A percentile compares a stretch with the other conserved stretches of the same genome.
phyloP scores from a whole-genome alignment of 73 alveolate genomes.

The Paramecium sonneborni region DNA sequence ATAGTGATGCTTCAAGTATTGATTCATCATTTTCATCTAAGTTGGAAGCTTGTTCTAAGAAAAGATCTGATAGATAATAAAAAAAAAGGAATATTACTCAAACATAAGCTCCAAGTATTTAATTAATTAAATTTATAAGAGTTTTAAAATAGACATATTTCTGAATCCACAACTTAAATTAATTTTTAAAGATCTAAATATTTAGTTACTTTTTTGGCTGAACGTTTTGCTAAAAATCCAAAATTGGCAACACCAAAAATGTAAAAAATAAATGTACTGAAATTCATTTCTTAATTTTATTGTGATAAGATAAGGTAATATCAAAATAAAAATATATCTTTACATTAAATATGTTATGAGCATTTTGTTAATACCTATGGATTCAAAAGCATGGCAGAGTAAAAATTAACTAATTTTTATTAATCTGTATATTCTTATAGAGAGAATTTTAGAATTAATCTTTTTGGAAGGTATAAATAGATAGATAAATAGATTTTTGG shows the following conservation, averaged over 20 bases:
- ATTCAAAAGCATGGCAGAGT: conserved; percentile 41
- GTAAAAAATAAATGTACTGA: conserved; percentile 21
- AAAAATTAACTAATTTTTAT: conserved; percentile 25
- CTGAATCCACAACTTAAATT: background rate
- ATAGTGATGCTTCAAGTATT: background rate
- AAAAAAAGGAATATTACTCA: background rate
- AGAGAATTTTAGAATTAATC: background rate
- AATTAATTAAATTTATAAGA: background rate
- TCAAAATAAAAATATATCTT: background rate
- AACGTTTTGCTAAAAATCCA: background rate
- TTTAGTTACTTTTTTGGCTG: conserved; percentile 9
- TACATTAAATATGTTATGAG: conserved; percentile 41
- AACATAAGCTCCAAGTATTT: conserved; percentile 39
- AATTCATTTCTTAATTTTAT: conserved; percentile 32
- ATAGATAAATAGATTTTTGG: background rate
- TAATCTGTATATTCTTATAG: background rate
- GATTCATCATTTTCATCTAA: background rate
- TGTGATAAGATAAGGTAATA: background rate
- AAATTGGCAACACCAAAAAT: background rate
- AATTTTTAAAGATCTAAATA: background rate
- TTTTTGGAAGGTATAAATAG: conserved; percentile 3
- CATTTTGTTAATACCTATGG: conserved; percentile 52
- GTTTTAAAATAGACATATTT: background rate
- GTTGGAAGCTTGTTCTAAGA: background rate
- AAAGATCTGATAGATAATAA: background rate